Conservation (phyloP, 2,329 filamentous ascomycete species). For the Zelopaecilomyces penicillatus region DNA sequence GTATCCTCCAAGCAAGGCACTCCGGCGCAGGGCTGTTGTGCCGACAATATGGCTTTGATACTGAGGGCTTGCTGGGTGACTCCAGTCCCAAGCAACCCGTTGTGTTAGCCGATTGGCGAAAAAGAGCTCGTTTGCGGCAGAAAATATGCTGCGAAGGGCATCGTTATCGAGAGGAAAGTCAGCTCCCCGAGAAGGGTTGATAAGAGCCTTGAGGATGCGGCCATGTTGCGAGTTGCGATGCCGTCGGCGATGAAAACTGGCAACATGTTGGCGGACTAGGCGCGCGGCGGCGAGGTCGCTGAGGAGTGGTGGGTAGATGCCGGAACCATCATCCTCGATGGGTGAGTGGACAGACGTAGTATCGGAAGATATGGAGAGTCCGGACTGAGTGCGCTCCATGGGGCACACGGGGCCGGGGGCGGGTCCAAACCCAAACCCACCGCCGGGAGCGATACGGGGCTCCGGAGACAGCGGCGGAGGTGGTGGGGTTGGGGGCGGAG, state of each 20-base stretch:
- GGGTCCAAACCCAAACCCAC: constrained; percentile 2
- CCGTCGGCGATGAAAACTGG: constrained; percentile 31
- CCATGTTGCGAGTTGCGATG: constrained; percentile 44
- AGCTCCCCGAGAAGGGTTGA: constrained; percentile 37
- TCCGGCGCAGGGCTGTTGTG: constrained; percentile 50
- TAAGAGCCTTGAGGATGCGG: constrained; percentile 49
- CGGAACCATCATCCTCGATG: constrained; percentile 22
- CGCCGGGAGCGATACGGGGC: constrained; percentile 9
- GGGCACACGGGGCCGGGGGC: constrained; percentile 3
- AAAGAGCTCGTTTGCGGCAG: constrained; percentile 54
- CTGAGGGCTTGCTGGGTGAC: constrained; percentile 37
- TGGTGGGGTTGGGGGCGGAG: constrained; percentile 7
- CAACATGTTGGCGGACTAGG: constrained; percentile 40
- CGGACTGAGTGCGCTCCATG: constrained; percentile 43
- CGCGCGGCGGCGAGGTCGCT: constrained; percentile 40
- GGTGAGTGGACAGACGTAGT: constrained; percentile 23
- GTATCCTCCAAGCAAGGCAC: constrained; percentile 39
- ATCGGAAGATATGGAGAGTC: constrained; percentile 38
- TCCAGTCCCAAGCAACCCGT: constrained; percentile 57
- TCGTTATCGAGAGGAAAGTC: constrained; percentile 49
- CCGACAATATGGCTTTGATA: constrained; percentile 51
- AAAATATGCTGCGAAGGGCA: constrained; percentile 50
- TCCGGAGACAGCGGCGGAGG: constrained; percentile 15
- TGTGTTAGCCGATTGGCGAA: constrained; percentile 47
- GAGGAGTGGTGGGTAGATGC: constrained; percentile 18